Evolutionary conservation across 164 flowering plant species (phyloP).

Genomic region (Hamamelis virginiana): DNA sequence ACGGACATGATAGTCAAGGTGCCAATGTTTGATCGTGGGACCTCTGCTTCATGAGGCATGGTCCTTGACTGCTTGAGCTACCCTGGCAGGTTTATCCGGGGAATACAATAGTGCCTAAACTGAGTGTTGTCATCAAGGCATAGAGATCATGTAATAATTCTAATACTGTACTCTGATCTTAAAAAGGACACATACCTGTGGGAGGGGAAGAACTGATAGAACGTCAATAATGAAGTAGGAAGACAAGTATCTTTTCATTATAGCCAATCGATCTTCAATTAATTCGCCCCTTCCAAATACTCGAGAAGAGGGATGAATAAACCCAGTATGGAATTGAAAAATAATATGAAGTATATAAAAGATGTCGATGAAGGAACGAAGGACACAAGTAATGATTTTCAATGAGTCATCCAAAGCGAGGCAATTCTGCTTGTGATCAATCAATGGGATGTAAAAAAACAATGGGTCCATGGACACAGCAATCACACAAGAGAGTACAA

Average conservation of each 20-base stretch:
- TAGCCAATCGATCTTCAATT: constrained; percentile 50
- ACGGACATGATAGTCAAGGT: too few species aligned
- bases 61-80: too few species aligned
- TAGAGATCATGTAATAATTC: too few species aligned
- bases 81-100: too few species aligned
- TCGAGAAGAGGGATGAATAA: constrained; percentile 76
- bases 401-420: constrained; percentile 55
- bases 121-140: too few species aligned
- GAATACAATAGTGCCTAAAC: too few species aligned
- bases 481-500: too few species aligned
- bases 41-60: too few species aligned
- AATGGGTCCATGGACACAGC: constrained; percentile 82
- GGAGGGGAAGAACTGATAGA: constrained; percentile 69
- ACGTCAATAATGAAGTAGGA: constrained; percentile 70
- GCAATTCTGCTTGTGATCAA: constrained; percentile 42
- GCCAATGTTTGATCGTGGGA: too few species aligned
- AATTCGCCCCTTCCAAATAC: constrained; percentile 92
- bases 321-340: constrained; percentile 85
- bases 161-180: too few species aligned
- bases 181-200: constrained; percentile 25
- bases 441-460: constrained; percentile 74
- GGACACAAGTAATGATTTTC: constrained; percentile 51
- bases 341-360: too few species aligned
- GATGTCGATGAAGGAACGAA: constrained; percentile 76
- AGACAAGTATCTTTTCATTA: constrained; percentile 65